These are phyloP conservation scores for Diplocarpon mali DNA, from an alignment of 2,329 filamentous ascomycete genomes.

Conservation along the genomic window DNA sequence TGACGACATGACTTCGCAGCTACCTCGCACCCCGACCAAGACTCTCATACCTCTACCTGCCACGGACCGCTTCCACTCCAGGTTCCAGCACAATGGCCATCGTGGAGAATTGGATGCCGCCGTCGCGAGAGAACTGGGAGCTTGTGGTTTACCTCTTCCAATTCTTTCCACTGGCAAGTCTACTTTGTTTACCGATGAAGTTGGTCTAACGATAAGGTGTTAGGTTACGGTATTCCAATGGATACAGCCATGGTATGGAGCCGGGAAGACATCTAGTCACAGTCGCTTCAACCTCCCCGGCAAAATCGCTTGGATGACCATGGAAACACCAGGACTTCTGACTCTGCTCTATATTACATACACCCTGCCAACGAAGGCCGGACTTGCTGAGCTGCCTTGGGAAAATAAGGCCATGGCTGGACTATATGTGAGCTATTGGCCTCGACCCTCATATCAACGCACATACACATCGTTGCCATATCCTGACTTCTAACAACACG, in stretches of 20 bases:
- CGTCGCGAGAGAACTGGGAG: constrained; percentile 47
- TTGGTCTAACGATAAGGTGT: background rate
- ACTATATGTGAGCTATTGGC: constrained; percentile 38
- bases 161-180: constrained; percentile 35
- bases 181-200: background rate
- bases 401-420: constrained; percentile 67
- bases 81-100: constrained; percentile 19
- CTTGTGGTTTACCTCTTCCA: constrained; percentile 41
- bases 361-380: constrained; percentile 48
- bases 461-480: background rate
- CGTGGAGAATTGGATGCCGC: constrained; percentile 35
- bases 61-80: background rate
- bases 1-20: background rate
- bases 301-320: constrained; percentile 73
- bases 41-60: background rate
- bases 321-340: constrained; percentile 73
- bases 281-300: constrained; percentile 80
- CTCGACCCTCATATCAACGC: background rate
- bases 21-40: background rate
- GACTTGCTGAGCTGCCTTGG: constrained; percentile 54
- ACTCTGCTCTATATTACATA: constrained; percentile 71
- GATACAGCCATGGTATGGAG: constrained; percentile 66
- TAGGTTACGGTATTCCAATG: constrained; percentile 68
- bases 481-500: background rate
- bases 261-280: constrained; percentile 77